Evolutionary conservation across 192 early-diverging fungal genomes (phyloP).

Genomic region (Backusella tarrabulga): DNA sequence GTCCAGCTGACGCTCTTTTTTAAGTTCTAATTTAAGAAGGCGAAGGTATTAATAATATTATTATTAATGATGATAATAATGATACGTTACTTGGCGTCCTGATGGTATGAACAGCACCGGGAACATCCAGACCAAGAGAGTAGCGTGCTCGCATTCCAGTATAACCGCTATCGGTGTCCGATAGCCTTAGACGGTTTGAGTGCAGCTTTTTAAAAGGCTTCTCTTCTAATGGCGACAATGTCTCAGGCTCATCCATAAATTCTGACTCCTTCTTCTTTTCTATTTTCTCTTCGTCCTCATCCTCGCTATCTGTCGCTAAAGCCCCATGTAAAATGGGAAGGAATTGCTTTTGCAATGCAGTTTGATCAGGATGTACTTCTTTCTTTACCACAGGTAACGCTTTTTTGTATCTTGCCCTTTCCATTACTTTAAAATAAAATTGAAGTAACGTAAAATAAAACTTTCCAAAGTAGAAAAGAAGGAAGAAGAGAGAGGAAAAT

Average conservation of each 20-base stretch:
- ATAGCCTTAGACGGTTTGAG: background rate
- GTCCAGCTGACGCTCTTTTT: constrained; percentile 69
- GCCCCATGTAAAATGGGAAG: background rate
- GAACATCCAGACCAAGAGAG: constrained; percentile 42
- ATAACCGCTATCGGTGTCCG: background rate
- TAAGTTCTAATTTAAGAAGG: constrained; percentile 24
- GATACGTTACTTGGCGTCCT: constrained; percentile 38
- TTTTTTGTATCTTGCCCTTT: background rate
- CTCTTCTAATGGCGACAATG: background rate
- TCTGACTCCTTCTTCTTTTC: background rate
- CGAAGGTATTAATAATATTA: background rate
- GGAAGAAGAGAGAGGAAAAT: background rate
- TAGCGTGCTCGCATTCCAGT: background rate
- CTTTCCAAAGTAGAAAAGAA: background rate
- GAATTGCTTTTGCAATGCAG: background rate
- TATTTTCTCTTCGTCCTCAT: background rate
- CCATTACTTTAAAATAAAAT: background rate
- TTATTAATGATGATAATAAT: background rate
- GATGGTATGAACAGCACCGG: constrained; percentile 49
- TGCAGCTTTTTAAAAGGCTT: background rate
- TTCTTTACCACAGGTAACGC: background rate
- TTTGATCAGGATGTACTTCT: background rate
- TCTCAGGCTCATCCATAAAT: background rate
- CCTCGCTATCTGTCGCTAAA: background rate
- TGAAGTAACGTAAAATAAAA: background rate